These are phyloP conservation scores for Aspergillus eucalypticola DNA, from an alignment of 2,329 filamentous ascomycete genomes.

Conservation along the genomic window DNA sequence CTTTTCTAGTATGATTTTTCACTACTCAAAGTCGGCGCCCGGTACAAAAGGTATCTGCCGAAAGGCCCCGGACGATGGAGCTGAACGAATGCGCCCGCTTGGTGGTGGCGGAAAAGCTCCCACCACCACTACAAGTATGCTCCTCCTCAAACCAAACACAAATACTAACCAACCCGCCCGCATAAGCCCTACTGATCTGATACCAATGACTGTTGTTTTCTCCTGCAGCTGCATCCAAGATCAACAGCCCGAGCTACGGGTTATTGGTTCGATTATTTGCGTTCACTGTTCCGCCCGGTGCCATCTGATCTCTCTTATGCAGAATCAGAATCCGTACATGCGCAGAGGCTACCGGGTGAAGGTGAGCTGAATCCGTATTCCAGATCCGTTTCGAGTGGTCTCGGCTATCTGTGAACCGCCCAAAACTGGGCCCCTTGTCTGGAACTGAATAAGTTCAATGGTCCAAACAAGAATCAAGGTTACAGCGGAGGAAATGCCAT, in stretches of 20 bases:
- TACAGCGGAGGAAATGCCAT: not conserved
- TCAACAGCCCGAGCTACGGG: not conserved
- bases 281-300: not conserved
- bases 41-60: not conserved
- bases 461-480: not conserved
- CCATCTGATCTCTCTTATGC: not conserved
- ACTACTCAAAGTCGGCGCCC: not conserved
- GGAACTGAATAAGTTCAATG: not conserved
- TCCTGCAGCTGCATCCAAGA: not conserved
- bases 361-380: not conserved
- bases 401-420: not conserved
- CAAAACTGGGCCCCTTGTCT: conserved; percentile 4
- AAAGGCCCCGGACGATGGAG: not conserved
- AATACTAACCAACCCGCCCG: not conserved
- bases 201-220: not conserved
- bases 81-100: not conserved
- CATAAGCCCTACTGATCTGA: conserved; percentile 1
- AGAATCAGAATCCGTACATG: not conserved
- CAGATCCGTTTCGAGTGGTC: not conserved
- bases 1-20: not conserved
- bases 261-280: conserved; percentile 1
- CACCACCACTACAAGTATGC: not conserved
- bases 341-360: not conserved
- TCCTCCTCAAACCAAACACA: not conserved
- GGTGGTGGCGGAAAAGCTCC: not conserved